Conservation (phyloP, 83 land plant species). For the Larix sibirica region DNA sequence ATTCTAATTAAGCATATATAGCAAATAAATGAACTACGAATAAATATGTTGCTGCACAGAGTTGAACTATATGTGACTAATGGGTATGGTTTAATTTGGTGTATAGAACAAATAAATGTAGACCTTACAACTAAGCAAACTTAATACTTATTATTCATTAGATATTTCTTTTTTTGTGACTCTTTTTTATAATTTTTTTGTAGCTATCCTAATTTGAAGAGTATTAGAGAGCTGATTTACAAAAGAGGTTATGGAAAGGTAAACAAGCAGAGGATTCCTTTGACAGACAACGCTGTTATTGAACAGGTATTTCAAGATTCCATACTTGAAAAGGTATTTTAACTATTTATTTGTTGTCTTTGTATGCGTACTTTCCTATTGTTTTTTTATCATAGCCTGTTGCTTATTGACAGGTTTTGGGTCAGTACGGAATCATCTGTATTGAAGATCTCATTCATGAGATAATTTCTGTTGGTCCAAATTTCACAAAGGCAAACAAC, state of each 20-base stretch:
- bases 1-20: too few relatives aligned
- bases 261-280: slow-evolving; percentile 45
- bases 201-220: slow-evolving; percentile 83
- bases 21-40: too few relatives aligned
- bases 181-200: neutral
- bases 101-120: too few relatives aligned
- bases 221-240: slow-evolving; percentile 75
- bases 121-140: too few relatives aligned
- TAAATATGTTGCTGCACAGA: too few relatives aligned
- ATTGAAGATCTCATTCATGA: slow-evolving; percentile 87
- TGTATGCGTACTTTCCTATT: neutral
- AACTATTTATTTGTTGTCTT: neutral
- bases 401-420: slow-evolving; percentile 21
- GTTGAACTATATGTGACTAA: too few relatives aligned
- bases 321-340: neutral
- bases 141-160: too few relatives aligned
- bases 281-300: slow-evolving; percentile 48
- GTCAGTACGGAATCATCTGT: slow-evolving; percentile 68
- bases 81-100: too few relatives aligned
- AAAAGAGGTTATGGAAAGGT: slow-evolving; percentile 39
- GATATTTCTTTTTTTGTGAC: too few relatives aligned
- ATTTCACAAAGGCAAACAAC: slow-evolving; percentile 73
- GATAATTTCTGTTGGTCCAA: slow-evolving; percentile 86
- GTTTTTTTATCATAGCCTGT: neutral
- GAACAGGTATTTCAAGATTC: slow-evolving; percentile 31